Evolutionary conservation across 2,329 filamentous ascomycete species (phyloP).

Genomic region (Tolypocladium nubicola): DNA sequence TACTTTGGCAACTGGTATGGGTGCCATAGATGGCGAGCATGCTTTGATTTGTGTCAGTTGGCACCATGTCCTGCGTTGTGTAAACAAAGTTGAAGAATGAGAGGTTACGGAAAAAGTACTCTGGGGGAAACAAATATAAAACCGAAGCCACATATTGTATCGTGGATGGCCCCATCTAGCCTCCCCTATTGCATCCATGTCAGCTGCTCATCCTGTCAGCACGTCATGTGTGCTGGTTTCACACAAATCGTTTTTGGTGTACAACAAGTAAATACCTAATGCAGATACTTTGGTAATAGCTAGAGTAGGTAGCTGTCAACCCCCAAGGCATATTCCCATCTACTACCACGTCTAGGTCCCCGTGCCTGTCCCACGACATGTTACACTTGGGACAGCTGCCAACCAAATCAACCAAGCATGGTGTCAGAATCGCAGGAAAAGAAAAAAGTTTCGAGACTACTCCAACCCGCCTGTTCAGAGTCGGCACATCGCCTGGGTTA

Average conservation of each 20-base stretch:
- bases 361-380: background rate
- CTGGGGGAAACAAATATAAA: no score
- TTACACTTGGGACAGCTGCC: background rate
- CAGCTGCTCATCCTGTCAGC: background rate
- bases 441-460: background rate
- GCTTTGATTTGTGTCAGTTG: background rate
- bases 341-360: background rate
- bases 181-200: no score
- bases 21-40: background rate
- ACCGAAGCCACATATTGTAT: background rate
- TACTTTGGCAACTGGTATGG: background rate
- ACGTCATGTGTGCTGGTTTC: background rate
- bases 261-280: background rate
- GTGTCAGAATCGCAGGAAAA: background rate
- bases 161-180: background rate
- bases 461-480: background rate
- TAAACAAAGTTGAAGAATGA: background rate
- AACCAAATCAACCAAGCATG: background rate
- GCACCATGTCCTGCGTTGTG: background rate
- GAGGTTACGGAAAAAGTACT: no score
- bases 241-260: background rate
- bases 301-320: background rate
- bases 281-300: background rate
- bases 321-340: background rate
- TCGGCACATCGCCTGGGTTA: background rate